These are phyloP conservation scores for Dalbergia oliveri DNA, from an alignment of 306 rosid genomes.

Conservation along the genomic window DNA sequence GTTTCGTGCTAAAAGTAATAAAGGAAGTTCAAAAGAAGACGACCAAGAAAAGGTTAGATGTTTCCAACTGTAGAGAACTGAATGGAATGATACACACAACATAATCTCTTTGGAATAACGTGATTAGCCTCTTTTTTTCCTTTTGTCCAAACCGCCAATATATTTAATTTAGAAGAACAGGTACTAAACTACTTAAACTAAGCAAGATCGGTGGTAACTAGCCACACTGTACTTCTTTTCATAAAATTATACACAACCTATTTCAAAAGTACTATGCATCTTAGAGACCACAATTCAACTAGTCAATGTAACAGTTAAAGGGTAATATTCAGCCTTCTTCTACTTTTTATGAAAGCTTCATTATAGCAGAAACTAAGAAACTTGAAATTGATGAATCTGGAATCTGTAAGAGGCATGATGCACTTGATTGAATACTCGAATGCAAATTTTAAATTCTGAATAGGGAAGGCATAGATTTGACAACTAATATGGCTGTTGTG, in stretches of 20 bases:
- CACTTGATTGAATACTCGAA: too few species aligned
- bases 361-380: background rate
- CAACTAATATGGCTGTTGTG: background rate
- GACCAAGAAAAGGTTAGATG: slow-evolving; percentile 43
- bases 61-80: background rate
- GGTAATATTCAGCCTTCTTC: slow-evolving; percentile 10
- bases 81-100: too few species aligned
- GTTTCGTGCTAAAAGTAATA: slow-evolving; percentile 4
- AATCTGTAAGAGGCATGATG: background rate
- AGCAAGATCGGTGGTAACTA: background rate
- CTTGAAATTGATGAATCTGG: slow-evolving; percentile 11
- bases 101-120: slow-evolving; percentile 47
- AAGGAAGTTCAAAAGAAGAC: slow-evolving; percentile 50
- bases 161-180: too few species aligned
- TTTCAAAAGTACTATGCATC: slow-evolving; percentile 8
- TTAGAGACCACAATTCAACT: background rate
- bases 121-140: background rate
- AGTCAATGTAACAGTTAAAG: slow-evolving; percentile 61
- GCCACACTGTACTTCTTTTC: slow-evolving; percentile 32
- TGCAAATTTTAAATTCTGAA: too few species aligned
- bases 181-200: too few species aligned
- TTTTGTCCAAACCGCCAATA: background rate
- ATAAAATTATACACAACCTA: background rate
- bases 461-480: background rate
- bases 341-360: slow-evolving; percentile 19